A percentile compares a stretch with the other conserved stretches of the same genome.
Conservation (phyloP, 2,329 filamentous ascomycete species). For the Monosporascus sp. region DNA sequence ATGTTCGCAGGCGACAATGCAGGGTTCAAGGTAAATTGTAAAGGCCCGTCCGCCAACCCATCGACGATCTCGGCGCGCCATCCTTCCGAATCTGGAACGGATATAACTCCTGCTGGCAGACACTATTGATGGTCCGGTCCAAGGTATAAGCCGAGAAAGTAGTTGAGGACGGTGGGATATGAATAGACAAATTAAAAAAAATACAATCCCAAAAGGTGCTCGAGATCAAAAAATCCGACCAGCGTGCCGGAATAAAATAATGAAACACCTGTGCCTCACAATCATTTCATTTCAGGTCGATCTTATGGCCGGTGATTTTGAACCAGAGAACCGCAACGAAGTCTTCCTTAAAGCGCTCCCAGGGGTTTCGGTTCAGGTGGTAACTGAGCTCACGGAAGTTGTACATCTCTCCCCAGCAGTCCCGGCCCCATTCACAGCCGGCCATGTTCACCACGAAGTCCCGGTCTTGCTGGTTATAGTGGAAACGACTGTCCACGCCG, state of each 20-base stretch:
- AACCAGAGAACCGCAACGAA: constrained; percentile 56
- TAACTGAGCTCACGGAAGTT: constrained; percentile 89
- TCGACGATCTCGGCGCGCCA: not conserved
- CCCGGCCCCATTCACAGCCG: constrained; percentile 91
- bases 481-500: constrained; percentile 68
- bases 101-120: not conserved
- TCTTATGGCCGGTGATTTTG: constrained; percentile 57
- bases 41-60: not conserved
- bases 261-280: not conserved
- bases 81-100: not conserved
- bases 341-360: constrained; percentile 72
- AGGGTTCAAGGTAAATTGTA: too few relatives aligned
- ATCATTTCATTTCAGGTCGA: constrained; percentile 42
- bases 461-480: constrained; percentile 79
- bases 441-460: constrained; percentile 99
- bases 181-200: not conserved
- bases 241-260: not conserved
- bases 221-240: not conserved
- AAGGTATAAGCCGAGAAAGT: not conserved
- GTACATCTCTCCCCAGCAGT: constrained; percentile 98
- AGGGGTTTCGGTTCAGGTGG: constrained; percentile 75
- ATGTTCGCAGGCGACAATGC: not conserved
- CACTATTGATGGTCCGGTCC: not conserved
- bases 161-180: not conserved
- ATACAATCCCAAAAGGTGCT: not conserved